phyloP scores from a whole-genome alignment of 2,329 filamentous ascomycete genomes.

The Alternaria sp. region DNA sequence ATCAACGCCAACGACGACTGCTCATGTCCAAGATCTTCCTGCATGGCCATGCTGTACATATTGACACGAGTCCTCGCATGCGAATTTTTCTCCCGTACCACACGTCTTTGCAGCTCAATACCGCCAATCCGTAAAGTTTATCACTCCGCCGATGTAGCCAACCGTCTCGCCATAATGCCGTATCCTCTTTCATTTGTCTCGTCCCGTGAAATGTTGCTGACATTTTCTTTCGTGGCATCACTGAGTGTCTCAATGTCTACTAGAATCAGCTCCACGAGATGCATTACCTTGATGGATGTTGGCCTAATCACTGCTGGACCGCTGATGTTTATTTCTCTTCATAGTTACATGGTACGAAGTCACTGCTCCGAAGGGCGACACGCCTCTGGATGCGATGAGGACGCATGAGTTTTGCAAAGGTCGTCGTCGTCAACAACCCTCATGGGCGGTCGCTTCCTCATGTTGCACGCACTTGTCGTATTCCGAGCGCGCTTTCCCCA shows the following conservation, averaged over 20 bases:
- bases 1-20: not conserved
- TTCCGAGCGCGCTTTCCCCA: not conserved
- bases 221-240: not conserved
- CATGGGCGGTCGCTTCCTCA: not conserved
- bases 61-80: not conserved
- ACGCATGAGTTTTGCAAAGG: not conserved
- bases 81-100: too few species aligned
- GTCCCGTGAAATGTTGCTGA: not conserved
- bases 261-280: not conserved
- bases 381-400: not conserved
- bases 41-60: not conserved
- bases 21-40: not conserved
- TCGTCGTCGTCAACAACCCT: not conserved
- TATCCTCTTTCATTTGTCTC: not conserved
- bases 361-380: not conserved
- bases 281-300: not conserved
- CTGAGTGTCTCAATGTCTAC: not conserved
- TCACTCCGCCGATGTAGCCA: not conserved
- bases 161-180: not conserved
- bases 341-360: accelerated
- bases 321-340: not conserved
- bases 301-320: not conserved
- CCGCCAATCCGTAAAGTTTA: not conserved
- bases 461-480: not conserved
- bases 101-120: too few species aligned